Percentiles rank a stretch among this genome's conserved stretches.
Evolutionary conservation across 805 yeast genomes (phyloP).

Genomic region (Wickerhamiella alocasiicola): DNA sequence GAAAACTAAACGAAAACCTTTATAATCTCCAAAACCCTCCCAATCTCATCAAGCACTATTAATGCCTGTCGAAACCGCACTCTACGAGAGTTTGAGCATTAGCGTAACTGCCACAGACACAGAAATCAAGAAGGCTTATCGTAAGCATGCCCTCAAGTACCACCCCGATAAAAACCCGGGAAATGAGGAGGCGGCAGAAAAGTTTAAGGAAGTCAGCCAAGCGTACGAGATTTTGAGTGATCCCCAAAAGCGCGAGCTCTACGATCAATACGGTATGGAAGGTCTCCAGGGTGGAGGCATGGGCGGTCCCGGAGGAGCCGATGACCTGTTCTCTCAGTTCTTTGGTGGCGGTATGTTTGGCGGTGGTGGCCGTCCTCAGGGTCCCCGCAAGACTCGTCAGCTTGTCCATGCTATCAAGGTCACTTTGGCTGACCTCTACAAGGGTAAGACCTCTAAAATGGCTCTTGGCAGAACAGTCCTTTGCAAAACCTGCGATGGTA

Average conservation of each 20-base stretch:
- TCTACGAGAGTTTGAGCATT: slow-evolving; percentile 52
- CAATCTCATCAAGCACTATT: no score
- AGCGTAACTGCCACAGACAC: slow-evolving; percentile 38
- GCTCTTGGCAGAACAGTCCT: slow-evolving; percentile 85
- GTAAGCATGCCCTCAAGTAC: slow-evolving; percentile 57
- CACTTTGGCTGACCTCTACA: slow-evolving; percentile 47
- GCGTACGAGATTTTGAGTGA: slow-evolving; percentile 88
- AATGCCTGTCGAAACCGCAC: slow-evolving; percentile 60
- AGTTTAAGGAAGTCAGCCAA: slow-evolving; percentile 79
- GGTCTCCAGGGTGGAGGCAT: slow-evolving; percentile 73
- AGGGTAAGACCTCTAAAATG: slow-evolving; percentile 75
- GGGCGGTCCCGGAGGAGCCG: slow-evolving; percentile 58
- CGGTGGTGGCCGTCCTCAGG: slow-evolving; percentile 55
- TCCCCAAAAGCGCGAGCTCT: slow-evolving; percentile 73
- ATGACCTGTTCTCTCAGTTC: slow-evolving; percentile 68
- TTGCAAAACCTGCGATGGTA: slow-evolving; percentile 83
- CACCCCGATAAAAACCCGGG: slow-evolving; percentile 76
- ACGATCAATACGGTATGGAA: slow-evolving; percentile 83
- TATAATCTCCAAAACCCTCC: no score
- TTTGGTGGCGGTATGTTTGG: slow-evolving; percentile 42
- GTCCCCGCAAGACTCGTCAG: slow-evolving; percentile 83
- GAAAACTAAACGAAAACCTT: no score
- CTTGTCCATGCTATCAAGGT: slow-evolving; percentile 80
- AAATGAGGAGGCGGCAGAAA: slow-evolving; percentile 77
- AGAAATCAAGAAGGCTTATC: slow-evolving; percentile 67